Evolutionary conservation across 495 filamentous ascomycete genomes (phyloP), one percentile per base, ranked within the genome.

Genomic region (Penicillium roqueforti): DNA sequence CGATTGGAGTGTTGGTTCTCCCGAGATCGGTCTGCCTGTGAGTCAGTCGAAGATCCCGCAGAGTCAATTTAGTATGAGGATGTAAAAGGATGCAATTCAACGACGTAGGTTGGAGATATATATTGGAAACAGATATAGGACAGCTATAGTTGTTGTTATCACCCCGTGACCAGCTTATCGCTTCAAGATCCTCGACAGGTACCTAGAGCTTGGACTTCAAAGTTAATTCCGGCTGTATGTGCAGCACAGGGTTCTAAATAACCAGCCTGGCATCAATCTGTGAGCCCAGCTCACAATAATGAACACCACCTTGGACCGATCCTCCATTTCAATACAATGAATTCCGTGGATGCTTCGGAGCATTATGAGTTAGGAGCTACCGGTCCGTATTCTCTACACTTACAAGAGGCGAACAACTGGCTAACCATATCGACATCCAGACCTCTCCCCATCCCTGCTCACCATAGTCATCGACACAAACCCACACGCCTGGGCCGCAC

Each of bases 381-480:
- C 19, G 55, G 57, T 59, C 38, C 13, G 55, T 66, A 10, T 37
- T 47, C 6, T n/a, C 29, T 13, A 11, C 31, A 22, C 47, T 32
- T 43, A 7, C 10, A 41, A 28, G 43, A 36, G 1, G 10, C 32
- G 16, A 25, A 19, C n/a, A 14, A 28, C n/a, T 32, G 28, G 11
- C 31, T 48, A 49, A 54, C 10, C 13, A 57, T n/a, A 26, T 5
- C 14, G 38, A 2, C 1, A 8, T 52, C 1, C 40, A 87, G 86
- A 83, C 51, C 84, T 85, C 43, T 74, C 88, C 4, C 91, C 95
- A 1, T 96, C 93, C 26, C 84, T 98, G 37, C 82, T 95, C 47
- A 87, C 89, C 54, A 84, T 98, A 64, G 81, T 98, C 69, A 80
- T 98, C 75, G 93, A 98, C 74, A 96, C 93, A 38, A 97, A 97